Base-by-base conservation (phyloP, 352 stramenopile species). In the Phytopythium litorale region DNA sequence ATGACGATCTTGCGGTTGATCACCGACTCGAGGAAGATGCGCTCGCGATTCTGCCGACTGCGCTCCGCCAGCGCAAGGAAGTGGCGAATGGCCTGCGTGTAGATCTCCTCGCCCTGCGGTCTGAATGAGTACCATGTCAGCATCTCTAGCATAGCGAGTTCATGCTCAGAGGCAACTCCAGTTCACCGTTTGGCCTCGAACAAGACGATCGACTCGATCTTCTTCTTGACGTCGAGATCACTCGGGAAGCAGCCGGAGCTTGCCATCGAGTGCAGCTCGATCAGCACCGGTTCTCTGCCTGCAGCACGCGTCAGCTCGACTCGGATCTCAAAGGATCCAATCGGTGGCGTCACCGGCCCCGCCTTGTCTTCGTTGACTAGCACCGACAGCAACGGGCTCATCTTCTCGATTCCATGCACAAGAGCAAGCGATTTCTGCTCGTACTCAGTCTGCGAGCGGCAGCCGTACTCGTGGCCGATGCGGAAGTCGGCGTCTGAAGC, bases 1-100 rank as follows among this genome's bases (percentile, higher is more conserved):
- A 91, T 69, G 7, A 91, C 75, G 21, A 78, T 40, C 45, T 82
- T 83, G 9, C 81, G 70, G 37, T 84, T 89, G 28, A 88, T 84
- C 35, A 89, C 75, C 7, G 79, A 74, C 40, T 88, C 81, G 38
- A 91, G 72, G 40, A 91, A 85, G 7, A 54, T 62, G 12, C 79
- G 63, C 60, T 89, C 81, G 18, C 67, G 70, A n/a, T 75, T 85
- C n/a, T 78, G 65, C 6, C 72, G 62, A 28, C 66, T 70, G 33
- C 75, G 66, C 8, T 70, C 57, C 15, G 81, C 81, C 12, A 87
- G 50, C 1, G 81, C 78, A 0, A 91, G 55, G 43, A 89, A 81
- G 30, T 87, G 64, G 13, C 79, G 79, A 42, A 87, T 80, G 5
- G 79, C 79, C 66, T 91, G 81, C 9, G 75, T 71, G 13, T 82